phyloP scores from a whole-genome alignment of 768 basidiomycete species.

The Multifurca ochricompacta region DNA sequence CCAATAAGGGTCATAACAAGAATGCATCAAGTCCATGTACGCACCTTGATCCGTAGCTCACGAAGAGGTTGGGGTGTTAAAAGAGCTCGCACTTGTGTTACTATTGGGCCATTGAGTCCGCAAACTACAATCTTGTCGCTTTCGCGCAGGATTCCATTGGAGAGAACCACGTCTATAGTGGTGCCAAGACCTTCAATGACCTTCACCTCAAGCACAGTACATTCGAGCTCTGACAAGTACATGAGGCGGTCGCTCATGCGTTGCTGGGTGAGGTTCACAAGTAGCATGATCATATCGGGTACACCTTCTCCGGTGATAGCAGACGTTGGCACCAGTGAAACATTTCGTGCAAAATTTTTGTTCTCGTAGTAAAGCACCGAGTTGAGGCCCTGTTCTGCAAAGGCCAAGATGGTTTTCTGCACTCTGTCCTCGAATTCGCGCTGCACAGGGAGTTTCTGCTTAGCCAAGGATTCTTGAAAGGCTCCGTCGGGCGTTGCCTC shows the following conservation, averaged over 20 bases:
- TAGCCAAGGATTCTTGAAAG: constrained; percentile 83
- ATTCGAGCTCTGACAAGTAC: constrained; percentile 96
- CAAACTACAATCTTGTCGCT: constrained; percentile 94
- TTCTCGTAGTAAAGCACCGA: constrained; percentile 95
- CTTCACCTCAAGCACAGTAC: constrained; percentile 98
- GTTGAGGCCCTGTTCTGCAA: constrained; percentile 97
- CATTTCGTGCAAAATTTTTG: constrained; percentile 88
- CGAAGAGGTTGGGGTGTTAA: constrained; percentile 94
- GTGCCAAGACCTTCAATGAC: constrained; percentile 97
- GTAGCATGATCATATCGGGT: constrained; percentile 98
- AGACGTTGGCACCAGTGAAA: constrained; percentile 95
- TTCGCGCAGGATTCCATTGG: constrained; percentile 88
- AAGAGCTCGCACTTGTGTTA: constrained; percentile 88
- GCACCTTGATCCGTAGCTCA: constrained; percentile 90
- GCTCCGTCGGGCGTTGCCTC: constrained; percentile 83
- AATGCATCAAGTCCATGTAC: constrained; percentile 17
- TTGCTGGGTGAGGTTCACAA: constrained; percentile 95
- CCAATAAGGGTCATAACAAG: constrained; percentile 5
- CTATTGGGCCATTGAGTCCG: constrained; percentile 94
- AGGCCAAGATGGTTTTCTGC: constrained; percentile 78
- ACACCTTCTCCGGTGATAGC: constrained; percentile 98
- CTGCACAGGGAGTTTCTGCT: constrained; percentile 70
- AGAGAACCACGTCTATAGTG: constrained; percentile 93
- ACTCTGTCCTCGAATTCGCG: constrained; percentile 91
- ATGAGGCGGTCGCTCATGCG: constrained; percentile 96